phyloP scores from a whole-genome alignment of 176 grass and related monocot genomes.

The Oryza nivara region DNA sequence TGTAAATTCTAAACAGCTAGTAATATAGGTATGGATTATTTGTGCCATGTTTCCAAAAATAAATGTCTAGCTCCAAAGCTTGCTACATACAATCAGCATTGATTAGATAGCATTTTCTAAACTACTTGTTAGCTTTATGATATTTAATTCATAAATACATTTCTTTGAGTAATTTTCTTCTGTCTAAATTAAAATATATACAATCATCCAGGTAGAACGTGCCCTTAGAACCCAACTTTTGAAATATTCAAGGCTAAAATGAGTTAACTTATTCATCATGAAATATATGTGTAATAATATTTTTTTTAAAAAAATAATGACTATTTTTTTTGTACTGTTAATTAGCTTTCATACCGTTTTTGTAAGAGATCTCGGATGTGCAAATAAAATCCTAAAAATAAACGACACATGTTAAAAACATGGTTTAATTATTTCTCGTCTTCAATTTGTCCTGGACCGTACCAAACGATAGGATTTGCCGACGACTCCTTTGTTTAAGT shows the following conservation, averaged over 20 bases:
- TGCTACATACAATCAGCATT: too few species aligned
- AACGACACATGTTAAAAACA: background rate
- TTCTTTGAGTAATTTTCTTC: too few species aligned
- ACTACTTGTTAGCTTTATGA: too few species aligned
- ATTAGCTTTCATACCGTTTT: background rate
- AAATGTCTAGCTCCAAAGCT: too few species aligned
- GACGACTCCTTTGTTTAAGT: background rate
- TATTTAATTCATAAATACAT: too few species aligned
- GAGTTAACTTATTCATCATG: background rate
- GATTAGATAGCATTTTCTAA: too few species aligned
- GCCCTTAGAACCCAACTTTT: background rate
- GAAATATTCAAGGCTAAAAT: background rate
- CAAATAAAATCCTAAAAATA: background rate
- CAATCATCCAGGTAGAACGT: too few species aligned
- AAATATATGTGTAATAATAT: background rate
- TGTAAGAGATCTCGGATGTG: background rate
- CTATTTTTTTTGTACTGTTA: background rate
- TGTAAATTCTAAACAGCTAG: too few species aligned
- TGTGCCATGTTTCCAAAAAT: too few species aligned
- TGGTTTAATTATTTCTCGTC: background rate
- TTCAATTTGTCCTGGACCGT: background rate
- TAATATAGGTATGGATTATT: too few species aligned
- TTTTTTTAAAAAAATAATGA: too few species aligned
- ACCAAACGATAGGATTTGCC: slow-evolving; percentile 1
- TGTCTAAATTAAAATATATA: too few species aligned